A percentile compares a stretch with the other conserved stretches of the same genome.
phyloP scores from a whole-genome alignment of 805 yeast genomes.

The Saccharomycopsis amapae region DNA sequence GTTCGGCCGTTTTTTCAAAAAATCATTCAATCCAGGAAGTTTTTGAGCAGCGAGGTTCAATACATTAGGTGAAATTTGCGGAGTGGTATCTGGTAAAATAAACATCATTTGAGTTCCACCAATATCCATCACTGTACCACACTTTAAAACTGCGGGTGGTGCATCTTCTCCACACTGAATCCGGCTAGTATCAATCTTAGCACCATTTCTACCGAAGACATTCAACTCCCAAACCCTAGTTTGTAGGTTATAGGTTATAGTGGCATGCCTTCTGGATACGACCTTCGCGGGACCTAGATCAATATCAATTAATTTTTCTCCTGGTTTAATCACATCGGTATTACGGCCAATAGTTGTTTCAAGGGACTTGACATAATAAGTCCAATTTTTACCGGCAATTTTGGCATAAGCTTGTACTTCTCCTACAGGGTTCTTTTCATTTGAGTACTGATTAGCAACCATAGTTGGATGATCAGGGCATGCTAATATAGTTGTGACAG shows the following conservation, averaged over 20 bases:
- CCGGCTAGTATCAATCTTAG: constrained; percentile 68
- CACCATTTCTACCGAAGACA: constrained; percentile 87
- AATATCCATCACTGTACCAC: constrained; percentile 89
- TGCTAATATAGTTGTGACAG: constrained; percentile 62
- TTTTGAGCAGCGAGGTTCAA: constrained; percentile 31
- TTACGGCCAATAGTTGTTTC: constrained; percentile 81
- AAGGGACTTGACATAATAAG: constrained; percentile 79
- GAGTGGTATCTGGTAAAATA: constrained; percentile 85
- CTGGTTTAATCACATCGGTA: constrained; percentile 34
- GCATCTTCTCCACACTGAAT: constrained; percentile 37
- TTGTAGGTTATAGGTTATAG: constrained; percentile 67
- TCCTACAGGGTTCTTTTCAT: constrained; percentile 52
- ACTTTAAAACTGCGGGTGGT: constrained; percentile 50
- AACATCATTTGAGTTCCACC: constrained; percentile 99
- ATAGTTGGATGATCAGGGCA: constrained; percentile 70
- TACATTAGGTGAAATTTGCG: constrained; percentile 44
- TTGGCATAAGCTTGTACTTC: constrained; percentile 98
- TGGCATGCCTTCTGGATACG: constrained; percentile 88
- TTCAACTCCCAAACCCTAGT: constrained; percentile 79
- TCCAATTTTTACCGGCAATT: constrained; percentile 90
- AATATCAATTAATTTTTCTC: constrained; percentile 45
- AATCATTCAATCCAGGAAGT: constrained; percentile 23
- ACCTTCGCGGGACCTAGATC: constrained; percentile 97
- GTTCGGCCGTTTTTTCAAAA: constrained; percentile 24
- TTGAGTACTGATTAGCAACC: constrained; percentile 67